Evolutionary conservation across 2,329 filamentous ascomycete genomes (phyloP), one percentile per base, ranked within the genome.

Genomic region (Colletotrichum sp.): DNA sequence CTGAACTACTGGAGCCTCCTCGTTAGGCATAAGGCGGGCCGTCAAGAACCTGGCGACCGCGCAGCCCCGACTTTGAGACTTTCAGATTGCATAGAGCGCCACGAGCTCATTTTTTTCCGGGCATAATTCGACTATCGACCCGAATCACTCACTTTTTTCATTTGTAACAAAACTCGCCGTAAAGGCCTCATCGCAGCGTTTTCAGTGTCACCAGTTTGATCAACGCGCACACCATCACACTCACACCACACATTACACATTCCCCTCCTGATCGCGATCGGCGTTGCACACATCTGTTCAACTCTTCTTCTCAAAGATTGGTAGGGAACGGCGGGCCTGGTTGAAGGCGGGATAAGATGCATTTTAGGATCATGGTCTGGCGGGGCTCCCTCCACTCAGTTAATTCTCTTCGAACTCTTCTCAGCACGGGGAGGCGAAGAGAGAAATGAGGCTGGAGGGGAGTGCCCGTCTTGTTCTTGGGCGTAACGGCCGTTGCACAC

Each of bases 231-330:
- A 71, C 52, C 66, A 30, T 43, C 25, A 58, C 48, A 61, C 39
- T 52, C 25, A 66, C 64, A 66, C n/a, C 18, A 36, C 30, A 66
- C 52, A 70, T 30, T 15, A 61, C 70, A 58, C 69, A 66, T 66
- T 74, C 30, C 70, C 68, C 56, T 52, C 27, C 61, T 65, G 70
- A 76, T 69, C 39, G 70, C 74, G 69, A 76, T 69, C 27, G 74
- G 70, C 70, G 70, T 76, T 74, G 70, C 74, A 76, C 74, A 76
- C 18, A 69, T 64, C 64, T 65, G 56, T 76, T 69, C 48, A 32
- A 68, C 70, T 76, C 39, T 73, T 73, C 34, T 76, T 76, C 74
- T 73, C 58, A 73, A 69, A 76, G 74, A 76, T 74, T 76, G 74
- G 74, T 76, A 76, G 74, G 74, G 74, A 73, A 65, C 52, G 39